Percentiles rank a stretch among this genome's conserved stretches.
Conservation (phyloP, 1,284 basidiomycete species). For the Rhodofomes roseus region DNA sequence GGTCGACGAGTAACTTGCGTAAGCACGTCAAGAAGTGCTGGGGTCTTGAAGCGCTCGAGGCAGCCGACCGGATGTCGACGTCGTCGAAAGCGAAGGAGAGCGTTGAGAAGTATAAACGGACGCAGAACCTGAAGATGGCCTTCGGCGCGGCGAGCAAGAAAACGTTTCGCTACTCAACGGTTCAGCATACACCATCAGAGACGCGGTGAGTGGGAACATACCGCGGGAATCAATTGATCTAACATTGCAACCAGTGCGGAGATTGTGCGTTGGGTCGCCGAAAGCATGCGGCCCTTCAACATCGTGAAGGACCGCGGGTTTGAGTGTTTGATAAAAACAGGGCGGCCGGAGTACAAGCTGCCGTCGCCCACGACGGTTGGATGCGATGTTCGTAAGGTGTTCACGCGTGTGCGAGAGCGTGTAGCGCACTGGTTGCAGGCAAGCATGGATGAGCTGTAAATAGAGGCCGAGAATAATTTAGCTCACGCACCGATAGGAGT, state of each 20-base stretch:
- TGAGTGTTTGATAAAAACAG: background rate
- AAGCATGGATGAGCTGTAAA: background rate
- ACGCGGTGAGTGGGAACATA: background rate
- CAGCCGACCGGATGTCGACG: too few species aligned
- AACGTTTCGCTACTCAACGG: background rate
- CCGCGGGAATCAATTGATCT: too few species aligned
- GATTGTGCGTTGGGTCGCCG: background rate
- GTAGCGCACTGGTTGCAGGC: background rate
- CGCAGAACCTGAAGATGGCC: background rate
- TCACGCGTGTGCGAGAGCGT: background rate
- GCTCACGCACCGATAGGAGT: background rate
- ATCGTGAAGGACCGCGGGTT: background rate
- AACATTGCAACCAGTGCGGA: background rate
- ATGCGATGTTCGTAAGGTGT: background rate
- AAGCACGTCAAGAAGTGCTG: conserved; percentile 7
- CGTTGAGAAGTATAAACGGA: conserved; percentile 4
- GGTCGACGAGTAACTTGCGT: conserved; percentile 9
- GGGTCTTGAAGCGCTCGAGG: background rate
- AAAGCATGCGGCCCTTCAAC: background rate
- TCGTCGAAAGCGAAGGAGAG: conserved; percentile 5
- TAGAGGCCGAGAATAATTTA: too few species aligned
- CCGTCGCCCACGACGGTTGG: background rate
- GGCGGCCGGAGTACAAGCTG: background rate
- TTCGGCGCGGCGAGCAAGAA: conserved; percentile 3
- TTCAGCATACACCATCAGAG: background rate